Percentiles rank a stretch among this genome's conserved stretches.
Evolutionary conservation across 2,329 filamentous ascomycete genomes (phyloP).

Genomic region (Colletotrichum coccodes): DNA sequence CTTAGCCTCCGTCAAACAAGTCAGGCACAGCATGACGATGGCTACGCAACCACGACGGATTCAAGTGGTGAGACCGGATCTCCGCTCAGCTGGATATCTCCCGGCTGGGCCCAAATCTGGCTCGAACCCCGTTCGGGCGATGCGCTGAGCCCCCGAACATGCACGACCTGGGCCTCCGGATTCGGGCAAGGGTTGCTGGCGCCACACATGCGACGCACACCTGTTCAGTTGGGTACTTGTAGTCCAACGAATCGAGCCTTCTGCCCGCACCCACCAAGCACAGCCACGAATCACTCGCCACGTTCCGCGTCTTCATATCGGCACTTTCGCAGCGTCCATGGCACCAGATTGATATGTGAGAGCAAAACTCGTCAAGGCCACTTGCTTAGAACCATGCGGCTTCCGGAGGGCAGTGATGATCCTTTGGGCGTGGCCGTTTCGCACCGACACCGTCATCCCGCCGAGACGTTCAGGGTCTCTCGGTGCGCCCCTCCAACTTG

Average conservation of each 20-base stretch:
- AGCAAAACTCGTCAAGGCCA: neutral
- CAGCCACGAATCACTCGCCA: slow-evolving; percentile 4
- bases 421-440: neutral
- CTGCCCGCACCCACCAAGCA: neutral
- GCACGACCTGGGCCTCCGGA: neutral
- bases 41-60: neutral
- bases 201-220: neutral
- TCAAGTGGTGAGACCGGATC: neutral
- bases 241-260: neutral
- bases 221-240: neutral
- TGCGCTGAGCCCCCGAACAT: neutral
- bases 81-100: neutral
- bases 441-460: slow-evolving; percentile 4
- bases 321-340: neutral
- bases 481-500: neutral
- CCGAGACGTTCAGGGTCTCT: neutral
- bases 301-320: neutral
- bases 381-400: neutral
- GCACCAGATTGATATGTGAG: neutral
- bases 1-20: neutral
- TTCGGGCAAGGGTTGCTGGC: neutral
- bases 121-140: neutral
- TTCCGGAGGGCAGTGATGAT: neutral
- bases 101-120: neutral
- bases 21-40: slow-evolving; percentile 12